Evolutionary conservation across 306 rosid species (phyloP).

Genomic region (Cucurbita moschata): DNA sequence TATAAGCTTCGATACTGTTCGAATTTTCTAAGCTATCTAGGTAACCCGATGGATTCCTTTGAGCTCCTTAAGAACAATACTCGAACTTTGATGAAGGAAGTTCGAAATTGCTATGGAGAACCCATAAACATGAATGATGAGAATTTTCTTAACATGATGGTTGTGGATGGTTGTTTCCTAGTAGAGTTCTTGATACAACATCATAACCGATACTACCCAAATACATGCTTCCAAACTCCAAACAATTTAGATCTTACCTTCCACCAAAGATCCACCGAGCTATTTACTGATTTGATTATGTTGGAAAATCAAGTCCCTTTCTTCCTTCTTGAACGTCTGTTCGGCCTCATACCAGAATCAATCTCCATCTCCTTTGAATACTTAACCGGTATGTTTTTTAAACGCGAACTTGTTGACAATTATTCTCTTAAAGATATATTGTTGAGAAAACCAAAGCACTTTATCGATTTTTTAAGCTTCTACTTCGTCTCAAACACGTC

Average conservation of each 20-base stretch:
- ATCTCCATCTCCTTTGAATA: not conserved
- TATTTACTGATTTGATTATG: not conserved
- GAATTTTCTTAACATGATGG: constrained; percentile 39
- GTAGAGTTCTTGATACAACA: constrained; percentile 10
- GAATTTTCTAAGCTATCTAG: not conserved
- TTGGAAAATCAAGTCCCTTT: constrained; percentile 65
- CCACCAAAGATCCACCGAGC: not conserved
- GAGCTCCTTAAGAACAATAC: not conserved
- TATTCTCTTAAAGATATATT: too few relatives aligned
- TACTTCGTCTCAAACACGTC: too few relatives aligned
- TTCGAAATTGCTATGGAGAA: constrained; percentile 52
- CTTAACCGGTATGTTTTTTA: too few relatives aligned
- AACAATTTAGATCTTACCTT: not conserved
- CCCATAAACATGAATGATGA: constrained; percentile 5
- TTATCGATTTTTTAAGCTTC: not conserved
- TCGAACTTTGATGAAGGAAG: not conserved
- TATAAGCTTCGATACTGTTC: not conserved
- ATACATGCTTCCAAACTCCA: not conserved
- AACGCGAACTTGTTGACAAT: too few relatives aligned
- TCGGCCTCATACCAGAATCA: not conserved
- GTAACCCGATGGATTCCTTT: too few relatives aligned
- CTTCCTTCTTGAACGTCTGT: constrained; percentile 31
- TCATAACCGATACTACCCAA: too few relatives aligned
- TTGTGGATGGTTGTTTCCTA: constrained; percentile 59
- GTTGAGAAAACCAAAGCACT: not conserved